These are phyloP conservation scores for Fusarium albidum DNA, from an alignment of 2,329 filamentous ascomycete species.

Conservation along the genomic window DNA sequence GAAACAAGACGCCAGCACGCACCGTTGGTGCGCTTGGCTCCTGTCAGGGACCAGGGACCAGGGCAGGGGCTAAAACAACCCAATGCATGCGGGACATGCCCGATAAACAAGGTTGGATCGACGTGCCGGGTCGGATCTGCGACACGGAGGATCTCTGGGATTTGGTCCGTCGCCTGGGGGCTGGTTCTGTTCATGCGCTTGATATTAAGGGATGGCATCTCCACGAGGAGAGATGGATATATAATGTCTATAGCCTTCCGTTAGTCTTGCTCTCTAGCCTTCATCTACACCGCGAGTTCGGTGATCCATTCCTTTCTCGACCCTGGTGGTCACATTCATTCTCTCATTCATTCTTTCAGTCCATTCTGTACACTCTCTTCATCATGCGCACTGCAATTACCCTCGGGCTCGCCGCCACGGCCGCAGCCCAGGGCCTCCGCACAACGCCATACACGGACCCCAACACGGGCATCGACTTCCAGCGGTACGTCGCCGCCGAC, in stretches of 20 bases:
- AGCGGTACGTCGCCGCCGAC: slow-evolving; percentile 45
- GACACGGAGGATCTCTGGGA: slow-evolving; percentile 12
- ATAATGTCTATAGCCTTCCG: slow-evolving; percentile 12
- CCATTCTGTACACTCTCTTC: slow-evolving; percentile 7
- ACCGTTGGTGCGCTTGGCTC: slow-evolving; percentile 24
- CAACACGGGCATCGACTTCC: slow-evolving; percentile 56
- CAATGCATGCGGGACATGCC: slow-evolving; percentile 11
- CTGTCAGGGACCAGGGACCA: neutral
- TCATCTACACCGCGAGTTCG: slow-evolving; percentile 28
- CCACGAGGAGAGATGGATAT: slow-evolving; percentile 3
- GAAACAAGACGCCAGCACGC: slow-evolving; percentile 16
- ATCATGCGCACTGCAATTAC: slow-evolving; percentile 30
- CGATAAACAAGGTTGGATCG: neutral
- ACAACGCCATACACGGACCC: slow-evolving; percentile 49
- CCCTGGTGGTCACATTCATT: slow-evolving; percentile 35
- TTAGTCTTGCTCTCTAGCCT: neutral
- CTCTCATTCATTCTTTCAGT: slow-evolving; percentile 18
- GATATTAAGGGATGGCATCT: slow-evolving; percentile 30
- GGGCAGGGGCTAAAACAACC: slow-evolving; percentile 6
- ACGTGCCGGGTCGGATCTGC: neutral
- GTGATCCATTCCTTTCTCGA: slow-evolving; percentile 14
- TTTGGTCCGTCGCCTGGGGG: neutral
- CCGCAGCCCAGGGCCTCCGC: slow-evolving; percentile 28
- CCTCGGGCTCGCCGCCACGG: slow-evolving; percentile 34
- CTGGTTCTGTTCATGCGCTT: slow-evolving; percentile 1